Conservation (phyloP, 306 rosid species). For the Astragalus glycyphyllos region DNA sequence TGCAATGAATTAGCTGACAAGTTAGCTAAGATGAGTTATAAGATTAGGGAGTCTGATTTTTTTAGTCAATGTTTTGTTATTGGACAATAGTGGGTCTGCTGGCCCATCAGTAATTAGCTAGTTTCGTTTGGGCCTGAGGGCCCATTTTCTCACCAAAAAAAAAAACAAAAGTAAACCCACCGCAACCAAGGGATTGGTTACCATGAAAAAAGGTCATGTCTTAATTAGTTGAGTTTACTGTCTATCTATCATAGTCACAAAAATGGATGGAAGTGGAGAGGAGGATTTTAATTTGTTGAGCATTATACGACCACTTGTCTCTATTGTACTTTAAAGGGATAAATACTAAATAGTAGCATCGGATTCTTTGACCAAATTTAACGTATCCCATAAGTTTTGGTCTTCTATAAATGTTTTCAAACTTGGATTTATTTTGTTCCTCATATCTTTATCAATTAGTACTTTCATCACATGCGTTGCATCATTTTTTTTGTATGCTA, state of each 20-base stretch:
- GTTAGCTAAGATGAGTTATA: too few species aligned
- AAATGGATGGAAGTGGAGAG: slow-evolving; percentile 35
- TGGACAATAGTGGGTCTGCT: too few species aligned
- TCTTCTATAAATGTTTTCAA: not conserved
- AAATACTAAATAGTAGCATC: slow-evolving; percentile 32
- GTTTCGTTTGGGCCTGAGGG: too few species aligned
- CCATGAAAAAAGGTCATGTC: slow-evolving; percentile 32
- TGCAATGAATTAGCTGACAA: too few species aligned
- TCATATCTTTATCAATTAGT: slow-evolving; percentile 4
- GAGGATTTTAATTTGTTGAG: slow-evolving; percentile 24
- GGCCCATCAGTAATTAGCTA: too few species aligned
- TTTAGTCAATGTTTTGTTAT: too few species aligned
- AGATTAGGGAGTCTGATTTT: too few species aligned
- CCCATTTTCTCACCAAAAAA: too few species aligned
- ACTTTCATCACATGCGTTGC: slow-evolving; percentile 27
- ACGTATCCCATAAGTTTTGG: slow-evolving; percentile 28
- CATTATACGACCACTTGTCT: slow-evolving; percentile 41
- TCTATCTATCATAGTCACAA: slow-evolving; percentile 32
- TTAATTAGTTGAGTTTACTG: slow-evolving; percentile 37
- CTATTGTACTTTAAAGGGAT: slow-evolving; percentile 18
- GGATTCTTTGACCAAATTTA: slow-evolving; percentile 48
- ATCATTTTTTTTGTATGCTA: not conserved
- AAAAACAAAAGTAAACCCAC: slow-evolving; percentile 33
- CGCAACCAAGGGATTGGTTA: slow-evolving; percentile 28
- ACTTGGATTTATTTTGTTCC: not conserved